These are phyloP conservation scores for Phytopythium oedochilum DNA, from an alignment of 352 stramenopile genomes.

Conservation along the genomic window DNA sequence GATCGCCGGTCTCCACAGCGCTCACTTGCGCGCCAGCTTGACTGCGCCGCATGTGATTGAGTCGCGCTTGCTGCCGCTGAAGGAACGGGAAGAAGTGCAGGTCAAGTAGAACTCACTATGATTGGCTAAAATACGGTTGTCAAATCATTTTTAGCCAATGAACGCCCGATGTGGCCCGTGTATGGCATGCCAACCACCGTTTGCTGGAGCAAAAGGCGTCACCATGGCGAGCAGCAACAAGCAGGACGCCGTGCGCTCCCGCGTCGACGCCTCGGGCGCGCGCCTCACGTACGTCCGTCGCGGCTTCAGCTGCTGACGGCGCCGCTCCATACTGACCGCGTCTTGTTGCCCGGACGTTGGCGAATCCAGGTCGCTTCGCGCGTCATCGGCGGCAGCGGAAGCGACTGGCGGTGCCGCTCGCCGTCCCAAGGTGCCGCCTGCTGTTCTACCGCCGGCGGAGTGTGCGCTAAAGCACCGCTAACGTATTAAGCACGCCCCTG, in stretches of 20 bases:
- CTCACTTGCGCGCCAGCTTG: no score
- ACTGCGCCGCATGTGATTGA: no score
- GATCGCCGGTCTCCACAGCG: no score
- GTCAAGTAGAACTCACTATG: no score
- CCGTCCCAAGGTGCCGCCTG: slow-evolving; percentile 36
- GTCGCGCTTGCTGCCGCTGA: no score
- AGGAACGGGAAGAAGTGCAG: no score
- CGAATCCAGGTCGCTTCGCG: slow-evolving; percentile 48
- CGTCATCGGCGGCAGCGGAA: slow-evolving; percentile 20
- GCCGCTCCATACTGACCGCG: background rate
- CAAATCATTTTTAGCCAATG: no score
- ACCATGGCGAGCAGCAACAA: background rate
- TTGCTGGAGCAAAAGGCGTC: background rate
- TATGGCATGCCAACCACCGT: no score
- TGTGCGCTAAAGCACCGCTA: no score
- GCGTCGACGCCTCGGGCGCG: slow-evolving; percentile 62
- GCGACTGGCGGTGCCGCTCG: slow-evolving; percentile 20
- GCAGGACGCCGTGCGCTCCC: slow-evolving; percentile 35
- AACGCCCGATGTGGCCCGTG: no score
- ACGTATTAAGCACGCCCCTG: background rate
- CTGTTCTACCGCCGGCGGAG: no score
- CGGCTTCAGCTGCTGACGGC: background rate
- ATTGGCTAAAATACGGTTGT: no score
- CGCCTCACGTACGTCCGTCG: slow-evolving; percentile 64
- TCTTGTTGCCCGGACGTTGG: background rate